phyloP scores from a whole-genome alignment of 306 rosid genomes.

The Castanea crenata region DNA sequence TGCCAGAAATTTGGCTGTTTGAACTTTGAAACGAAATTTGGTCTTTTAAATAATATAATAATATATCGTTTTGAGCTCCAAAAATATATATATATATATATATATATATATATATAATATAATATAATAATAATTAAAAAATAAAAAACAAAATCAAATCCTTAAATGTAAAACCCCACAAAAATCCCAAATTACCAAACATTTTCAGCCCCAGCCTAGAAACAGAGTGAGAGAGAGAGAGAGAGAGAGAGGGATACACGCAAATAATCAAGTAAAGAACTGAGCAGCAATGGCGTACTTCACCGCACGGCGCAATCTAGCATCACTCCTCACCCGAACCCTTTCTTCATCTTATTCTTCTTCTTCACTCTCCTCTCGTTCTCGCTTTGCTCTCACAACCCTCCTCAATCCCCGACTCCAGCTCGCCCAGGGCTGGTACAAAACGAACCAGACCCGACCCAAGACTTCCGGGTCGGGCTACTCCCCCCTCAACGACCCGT shows the following conservation, averaged over 20 bases:
- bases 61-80: no score
- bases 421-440: slow-evolving; percentile 19
- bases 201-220: background rate
- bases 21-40: no score
- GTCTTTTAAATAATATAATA: no score
- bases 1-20: no score
- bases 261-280: background rate
- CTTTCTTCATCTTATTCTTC: slow-evolving; percentile 30
- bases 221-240: background rate
- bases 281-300: slow-evolving; percentile 53
- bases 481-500: slow-evolving; percentile 75
- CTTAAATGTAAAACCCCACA: background rate
- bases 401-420: slow-evolving; percentile 35
- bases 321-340: slow-evolving; percentile 34
- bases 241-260: no score
- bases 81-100: no score
- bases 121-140: no score
- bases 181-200: background rate
- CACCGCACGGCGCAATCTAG: slow-evolving; percentile 59
- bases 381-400: slow-evolving; percentile 39
- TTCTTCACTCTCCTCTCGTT: slow-evolving; percentile 29
- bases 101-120: no score
- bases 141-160: no score
- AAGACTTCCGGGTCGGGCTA: slow-evolving; percentile 69
- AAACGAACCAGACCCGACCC: slow-evolving; percentile 30